Base-by-base conservation (phyloP, 2,329 filamentous ascomycete genomes). In the Penicillium hesseltinei region DNA sequence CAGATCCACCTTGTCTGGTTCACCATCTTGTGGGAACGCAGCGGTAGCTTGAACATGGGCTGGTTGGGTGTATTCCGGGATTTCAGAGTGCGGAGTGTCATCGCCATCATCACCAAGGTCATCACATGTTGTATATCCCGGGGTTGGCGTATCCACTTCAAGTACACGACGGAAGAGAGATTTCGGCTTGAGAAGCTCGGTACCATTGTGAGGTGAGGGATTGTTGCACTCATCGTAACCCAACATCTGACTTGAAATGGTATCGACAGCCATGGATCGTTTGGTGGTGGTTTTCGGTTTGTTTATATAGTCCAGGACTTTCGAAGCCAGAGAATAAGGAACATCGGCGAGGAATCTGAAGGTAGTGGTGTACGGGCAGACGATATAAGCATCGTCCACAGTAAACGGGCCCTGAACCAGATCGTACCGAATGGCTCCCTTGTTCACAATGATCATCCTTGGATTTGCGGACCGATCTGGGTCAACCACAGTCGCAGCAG, bases 361-460 rank as follows among this genome's bases (percentile, higher is more conserved):
- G 11, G 52, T 19, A 10, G 11, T 49, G 4, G 43, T 48, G 17
- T 33, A 33, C 31, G 57, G 52, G 36, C 52, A 56, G 33, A 65
- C 59, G 25, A 65, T 27, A 27, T 27, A 27, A 7, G 25, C 25
- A 7, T 27, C 25, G 5, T 27, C 25, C 25, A 27, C 25, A 27
- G 25, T 27, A 8, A 27, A 27, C 7, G 25, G 25, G 0, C 86
- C 86, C 69, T 87, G 79, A 58, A 83, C 78, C 13, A 88, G 71
- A 62, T 88, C 85, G 64, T 87, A 88, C 2, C 85, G 81, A 25
- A 88, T 78, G 33, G 77, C 78, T 27, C 84, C 85, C 0, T 84
- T 86, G 70, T 88, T 88, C 59, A 80, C 78, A 59, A 87, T 78
- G 58, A 87, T 80, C 44, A 87, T 74, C 31, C 85, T 79, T 2